Base-by-base conservation (phyloP, 306 rosid genomes). In the Hippophae rhamnoides region DNA sequence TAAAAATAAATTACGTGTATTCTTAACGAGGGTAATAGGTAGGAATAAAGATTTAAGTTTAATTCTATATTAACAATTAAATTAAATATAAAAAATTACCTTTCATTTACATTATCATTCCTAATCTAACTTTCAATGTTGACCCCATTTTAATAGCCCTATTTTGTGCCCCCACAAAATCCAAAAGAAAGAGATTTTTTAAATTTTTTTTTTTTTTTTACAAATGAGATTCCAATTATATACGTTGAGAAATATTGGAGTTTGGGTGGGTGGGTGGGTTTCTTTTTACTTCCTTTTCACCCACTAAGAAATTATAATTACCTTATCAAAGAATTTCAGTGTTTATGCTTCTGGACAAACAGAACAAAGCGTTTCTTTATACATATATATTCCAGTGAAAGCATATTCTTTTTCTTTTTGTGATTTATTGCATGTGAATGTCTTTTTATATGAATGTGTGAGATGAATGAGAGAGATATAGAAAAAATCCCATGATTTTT, bases 121-220 rank as follows among this genome's bases (percentile, higher is more conserved):
- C 23, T 18, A 18, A 18, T 18, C 23, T 18, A 18, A 0, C 23
- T 75, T 78, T 65, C 67, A 63, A 13, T 54, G 72, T 74, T 53
- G 64, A 79, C 60, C 89, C 82, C 82, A 59, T 66, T 7, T 48
- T 48, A 48, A 48, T 48, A 48, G 52, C 7, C 6, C 52, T 11
- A 8, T 8, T 48, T 13, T 11, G 12, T 0, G 72, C 67, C 84
- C 89, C 94, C 89, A 84, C 90, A 81, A 87, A 79, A 87, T 87
- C 95, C 76, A 68, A 71, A 69, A 79, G 90, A 87, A 81, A 84
- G 88, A 87, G 84, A 86, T 79, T 76, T 77, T 68, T 63, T 74
- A 52, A 72, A 67, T 69, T 75, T 81, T 80, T 77, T 84, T 70
- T 67, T 72, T 80, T 77, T 84, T 70, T 66, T 62, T 67, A 70